Evolutionary conservation across 352 stramenopile species (phyloP).

Genomic region (Phytopythium cucurbitacearum): DNA sequence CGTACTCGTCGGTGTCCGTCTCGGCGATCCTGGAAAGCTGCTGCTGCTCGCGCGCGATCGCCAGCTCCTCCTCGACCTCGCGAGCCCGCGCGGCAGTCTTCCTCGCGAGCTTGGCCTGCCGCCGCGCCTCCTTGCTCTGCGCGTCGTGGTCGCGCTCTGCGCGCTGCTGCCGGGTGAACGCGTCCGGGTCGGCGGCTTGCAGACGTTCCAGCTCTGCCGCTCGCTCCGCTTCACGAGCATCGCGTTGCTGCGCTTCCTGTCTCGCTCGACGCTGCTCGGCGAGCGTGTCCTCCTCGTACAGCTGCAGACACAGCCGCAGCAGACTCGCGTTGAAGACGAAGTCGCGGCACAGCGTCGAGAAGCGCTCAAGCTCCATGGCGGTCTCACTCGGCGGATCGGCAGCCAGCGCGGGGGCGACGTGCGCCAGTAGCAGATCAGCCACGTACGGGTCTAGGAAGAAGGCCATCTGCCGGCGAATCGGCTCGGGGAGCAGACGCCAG

Average conservation of each 20-base stretch:
- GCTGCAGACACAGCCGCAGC: constrained; percentile 37
- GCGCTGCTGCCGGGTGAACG: constrained; percentile 37
- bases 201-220: constrained; percentile 28
- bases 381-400: constrained; percentile 1
- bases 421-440: constrained; percentile 44
- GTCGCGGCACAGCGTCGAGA: constrained; percentile 49
- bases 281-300: constrained; percentile 42
- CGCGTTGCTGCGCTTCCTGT: constrained; percentile 15
- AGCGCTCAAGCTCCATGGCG: constrained; percentile 42
- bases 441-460: constrained; percentile 67
- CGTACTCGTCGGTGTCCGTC: constrained; percentile 37
- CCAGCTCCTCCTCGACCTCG: constrained; percentile 54
- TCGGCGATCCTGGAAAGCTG: constrained; percentile 53
- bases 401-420: constrained; percentile 34
- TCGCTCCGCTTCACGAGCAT: constrained; percentile 18
- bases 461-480: constrained; percentile 37
- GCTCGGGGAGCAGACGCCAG: constrained; percentile 50
- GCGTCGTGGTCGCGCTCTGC: background rate
- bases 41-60: constrained; percentile 59
- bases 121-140: constrained; percentile 17
- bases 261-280: constrained; percentile 8
- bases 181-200: constrained; percentile 25
- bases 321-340: constrained; percentile 54
- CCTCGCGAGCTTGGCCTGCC: constrained; percentile 32
- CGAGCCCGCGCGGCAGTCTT: constrained; percentile 47